Evolutionary conservation across 129 eudicot species (phyloP), one percentile per base, ranked within the genome.

Genomic region (Arctium minus): DNA sequence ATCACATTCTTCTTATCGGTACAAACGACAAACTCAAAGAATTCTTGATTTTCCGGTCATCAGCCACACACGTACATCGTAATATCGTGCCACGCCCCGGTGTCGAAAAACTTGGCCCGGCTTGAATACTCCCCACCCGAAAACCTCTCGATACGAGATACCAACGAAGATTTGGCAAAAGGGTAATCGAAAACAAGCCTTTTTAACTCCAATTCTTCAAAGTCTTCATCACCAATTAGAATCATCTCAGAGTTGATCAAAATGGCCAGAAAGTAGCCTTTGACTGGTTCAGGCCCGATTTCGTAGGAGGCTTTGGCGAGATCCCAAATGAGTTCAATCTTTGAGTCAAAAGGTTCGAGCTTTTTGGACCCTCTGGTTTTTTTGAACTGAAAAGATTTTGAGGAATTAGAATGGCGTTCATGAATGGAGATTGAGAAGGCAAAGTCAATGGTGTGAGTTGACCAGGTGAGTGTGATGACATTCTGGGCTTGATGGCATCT

Each of bases 381-480:
- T 56, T 72, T 33, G 50, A 89, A 32, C 60, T 78, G 82, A 62
- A 85, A 85, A 6, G 88, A 82, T 29, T 87, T 81, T 6, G 78
- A 60, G 50, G 85, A 62, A 31, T 82, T 80, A 42, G 88, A 80
- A 22, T 87, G 88, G 35, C 83, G 82, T 8, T 92, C 91, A 6
- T 75, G 62, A 78, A 95, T 72, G 12, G 73, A 50, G 33, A 95
- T 62, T 6, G 86, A 73, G 83, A 93, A 91, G 17, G 93, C 93
- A 64, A 38, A 90, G 77, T 86, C 87, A 12, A 70, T 70, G 32
- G 83, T 80, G 60, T 76, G 87, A 31, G 83, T 84, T 82, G 88
- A 88, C 99, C 99, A 95, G 31, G 93, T 89, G 86, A 95, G 75
- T 33, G 77, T 90, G 85, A 93, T 80, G 72, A 87, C 76, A 93